Conservation (phyloP, 2,329 filamentous ascomycete species). For the Aspergillus luchuensis region DNA sequence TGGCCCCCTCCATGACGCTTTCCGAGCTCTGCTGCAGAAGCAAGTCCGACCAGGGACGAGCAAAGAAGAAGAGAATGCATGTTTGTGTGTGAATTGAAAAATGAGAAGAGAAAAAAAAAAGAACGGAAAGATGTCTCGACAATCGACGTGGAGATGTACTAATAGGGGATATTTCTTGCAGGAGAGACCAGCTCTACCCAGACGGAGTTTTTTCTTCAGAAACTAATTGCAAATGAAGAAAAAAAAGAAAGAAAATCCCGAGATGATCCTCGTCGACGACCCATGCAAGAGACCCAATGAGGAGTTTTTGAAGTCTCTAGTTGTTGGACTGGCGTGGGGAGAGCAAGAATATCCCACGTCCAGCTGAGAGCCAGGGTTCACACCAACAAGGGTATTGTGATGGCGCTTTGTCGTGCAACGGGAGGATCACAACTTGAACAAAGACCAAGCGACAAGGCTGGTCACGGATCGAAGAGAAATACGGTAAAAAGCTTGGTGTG, state of each 20-base stretch:
- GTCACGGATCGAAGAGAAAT: background rate
- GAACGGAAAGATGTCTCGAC: constrained; percentile 2
- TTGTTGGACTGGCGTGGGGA: background rate
- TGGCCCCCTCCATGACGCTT: constrained; percentile 25
- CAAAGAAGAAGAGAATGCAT: constrained; percentile 28
- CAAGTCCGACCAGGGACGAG: constrained; percentile 33
- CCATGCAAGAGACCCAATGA: background rate
- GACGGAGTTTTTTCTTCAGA: background rate
- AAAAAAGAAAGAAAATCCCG: background rate
- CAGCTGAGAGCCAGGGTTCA: constrained; percentile 5
- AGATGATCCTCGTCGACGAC: background rate
- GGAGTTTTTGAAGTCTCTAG: background rate
- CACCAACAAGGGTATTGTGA: constrained; percentile 17
- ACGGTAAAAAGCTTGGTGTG: background rate
- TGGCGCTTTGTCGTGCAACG: constrained; percentile 4
- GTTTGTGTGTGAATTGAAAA: constrained; percentile 1
- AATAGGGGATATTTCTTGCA: constrained; percentile 15
- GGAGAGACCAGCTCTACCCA: constrained; percentile 38
- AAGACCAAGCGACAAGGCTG: background rate
- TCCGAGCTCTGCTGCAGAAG: constrained; percentile 29
- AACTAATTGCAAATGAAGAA: constrained; percentile 2
- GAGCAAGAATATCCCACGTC: background rate
- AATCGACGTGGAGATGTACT: background rate
- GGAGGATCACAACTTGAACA: constrained; percentile 1
- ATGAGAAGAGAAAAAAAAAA: background rate